Conservation (phyloP, 2,329 filamentous ascomycete species). For the Aspergillus versicolor region DNA sequence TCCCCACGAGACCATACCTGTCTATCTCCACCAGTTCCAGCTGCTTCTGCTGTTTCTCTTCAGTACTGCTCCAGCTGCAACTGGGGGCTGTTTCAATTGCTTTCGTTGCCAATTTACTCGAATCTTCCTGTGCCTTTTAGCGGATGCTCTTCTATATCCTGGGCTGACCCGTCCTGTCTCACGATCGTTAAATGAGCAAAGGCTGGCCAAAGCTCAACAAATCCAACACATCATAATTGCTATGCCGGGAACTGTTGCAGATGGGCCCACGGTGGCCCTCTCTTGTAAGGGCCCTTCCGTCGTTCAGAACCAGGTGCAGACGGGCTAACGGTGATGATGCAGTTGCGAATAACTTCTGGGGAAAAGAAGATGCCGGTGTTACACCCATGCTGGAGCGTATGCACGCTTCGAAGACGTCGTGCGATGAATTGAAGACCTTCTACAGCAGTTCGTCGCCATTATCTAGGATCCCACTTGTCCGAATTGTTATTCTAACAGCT, state of each 20-base stretch:
- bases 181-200: constrained; percentile 30
- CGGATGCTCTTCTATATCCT: constrained; percentile 7
- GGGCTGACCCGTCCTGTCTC: constrained; percentile 13
- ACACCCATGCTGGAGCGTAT: constrained; percentile 88
- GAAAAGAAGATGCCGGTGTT: constrained; percentile 96
- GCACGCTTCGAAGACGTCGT: constrained; percentile 89
- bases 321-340: constrained; percentile 7
- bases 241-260: constrained; percentile 63
- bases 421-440: constrained; percentile 89
- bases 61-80: constrained; percentile 9
- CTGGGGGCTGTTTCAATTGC: constrained; percentile 9
- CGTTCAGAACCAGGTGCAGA: background rate
- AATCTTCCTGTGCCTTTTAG: background rate
- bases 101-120: constrained; percentile 1
- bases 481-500: constrained; percentile 8
- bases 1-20: constrained; percentile 14
- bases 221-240: constrained; percentile 20
- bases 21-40: constrained; percentile 25
- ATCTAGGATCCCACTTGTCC: background rate
- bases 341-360: constrained; percentile 99
- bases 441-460: constrained; percentile 68
- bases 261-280: constrained; percentile 64
- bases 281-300: constrained; percentile 55
- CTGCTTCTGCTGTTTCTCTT: constrained; percentile 16
- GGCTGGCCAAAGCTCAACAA: constrained; percentile 37